These are phyloP conservation scores for Nelumbo lutea DNA, from an alignment of 164 flowering plant species.

Conservation along the genomic window DNA sequence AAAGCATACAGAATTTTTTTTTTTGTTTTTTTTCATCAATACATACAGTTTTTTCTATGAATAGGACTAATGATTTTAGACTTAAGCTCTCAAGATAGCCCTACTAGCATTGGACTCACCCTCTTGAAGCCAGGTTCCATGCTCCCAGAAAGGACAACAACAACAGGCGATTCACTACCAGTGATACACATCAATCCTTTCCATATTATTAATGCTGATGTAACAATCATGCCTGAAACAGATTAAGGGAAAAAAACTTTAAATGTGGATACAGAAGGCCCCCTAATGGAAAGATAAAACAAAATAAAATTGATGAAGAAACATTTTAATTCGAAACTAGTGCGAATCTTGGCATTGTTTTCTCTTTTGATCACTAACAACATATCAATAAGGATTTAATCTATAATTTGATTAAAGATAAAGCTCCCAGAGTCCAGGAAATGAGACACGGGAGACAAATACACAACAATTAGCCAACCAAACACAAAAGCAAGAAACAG, in stretches of 20 bases:
- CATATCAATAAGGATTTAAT: no score
- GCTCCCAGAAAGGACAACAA: constrained; percentile 77
- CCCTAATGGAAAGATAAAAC: not conserved
- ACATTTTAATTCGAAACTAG: no score
- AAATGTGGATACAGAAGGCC: not conserved
- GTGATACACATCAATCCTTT: constrained; percentile 73
- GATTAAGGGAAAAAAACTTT: not conserved
- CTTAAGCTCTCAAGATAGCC: not conserved
- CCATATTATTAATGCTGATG: constrained; percentile 81
- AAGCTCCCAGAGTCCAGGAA: no score
- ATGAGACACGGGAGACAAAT: no score
- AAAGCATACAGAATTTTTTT: no score
- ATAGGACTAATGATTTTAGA: not conserved
- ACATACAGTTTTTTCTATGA: not conserved
- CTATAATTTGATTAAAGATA: no score
- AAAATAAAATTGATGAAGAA: no score
- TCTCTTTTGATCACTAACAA: no score
- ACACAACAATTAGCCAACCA: no score
- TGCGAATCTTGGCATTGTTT: no score
- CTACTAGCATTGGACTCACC: constrained; percentile 27
- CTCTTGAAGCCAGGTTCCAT: constrained; percentile 88
- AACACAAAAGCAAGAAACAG: no score
- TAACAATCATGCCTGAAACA: constrained; percentile 62
- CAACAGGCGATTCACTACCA: constrained; percentile 85
- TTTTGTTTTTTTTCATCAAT: no score